These are phyloP conservation scores for Xerocomus amazonicus DNA, from an alignment of 1,284 basidiomycete species.

Conservation along the genomic window DNA sequence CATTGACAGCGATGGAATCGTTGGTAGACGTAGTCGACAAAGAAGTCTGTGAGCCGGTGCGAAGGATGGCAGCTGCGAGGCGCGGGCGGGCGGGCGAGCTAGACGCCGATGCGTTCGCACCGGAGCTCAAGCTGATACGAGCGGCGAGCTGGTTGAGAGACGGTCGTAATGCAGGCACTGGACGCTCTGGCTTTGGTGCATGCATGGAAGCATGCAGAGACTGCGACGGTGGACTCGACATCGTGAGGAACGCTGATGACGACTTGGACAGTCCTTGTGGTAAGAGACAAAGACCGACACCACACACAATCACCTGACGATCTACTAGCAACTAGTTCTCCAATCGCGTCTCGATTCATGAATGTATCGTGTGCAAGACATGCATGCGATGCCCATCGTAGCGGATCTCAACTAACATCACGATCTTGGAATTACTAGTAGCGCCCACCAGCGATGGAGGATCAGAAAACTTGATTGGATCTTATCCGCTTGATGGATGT, in stretches of 20 bases:
- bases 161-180: slow-evolving; percentile 39
- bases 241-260: slow-evolving; percentile 17
- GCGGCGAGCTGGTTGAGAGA: slow-evolving; percentile 80
- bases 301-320: too few relatives aligned
- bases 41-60: slow-evolving; percentile 60
- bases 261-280: slow-evolving; percentile 11
- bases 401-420: too few relatives aligned
- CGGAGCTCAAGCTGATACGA: slow-evolving; percentile 53
- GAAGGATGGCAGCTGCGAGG: slow-evolving; percentile 66
- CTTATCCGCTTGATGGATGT: too few relatives aligned
- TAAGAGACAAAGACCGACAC: slow-evolving; percentile 13
- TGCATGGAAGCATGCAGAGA: slow-evolving; percentile 34
- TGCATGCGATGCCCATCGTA: too few relatives aligned
- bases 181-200: slow-evolving; percentile 41
- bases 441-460: too few relatives aligned
- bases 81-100: slow-evolving; percentile 52
- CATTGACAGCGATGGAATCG: slow-evolving; percentile 63
- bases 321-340: too few relatives aligned
- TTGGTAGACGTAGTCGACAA: slow-evolving; percentile 49
- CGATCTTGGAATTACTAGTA: too few relatives aligned
- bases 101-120: slow-evolving; percentile 32
- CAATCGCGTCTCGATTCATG: too few relatives aligned
- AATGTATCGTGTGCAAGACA: too few relatives aligned
- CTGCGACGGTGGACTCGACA: slow-evolving; percentile 33
- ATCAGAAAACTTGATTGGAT: too few relatives aligned